Conservation (phyloP, 2,329 filamentous ascomycete genomes). For the Fusarium newnesense region DNA sequence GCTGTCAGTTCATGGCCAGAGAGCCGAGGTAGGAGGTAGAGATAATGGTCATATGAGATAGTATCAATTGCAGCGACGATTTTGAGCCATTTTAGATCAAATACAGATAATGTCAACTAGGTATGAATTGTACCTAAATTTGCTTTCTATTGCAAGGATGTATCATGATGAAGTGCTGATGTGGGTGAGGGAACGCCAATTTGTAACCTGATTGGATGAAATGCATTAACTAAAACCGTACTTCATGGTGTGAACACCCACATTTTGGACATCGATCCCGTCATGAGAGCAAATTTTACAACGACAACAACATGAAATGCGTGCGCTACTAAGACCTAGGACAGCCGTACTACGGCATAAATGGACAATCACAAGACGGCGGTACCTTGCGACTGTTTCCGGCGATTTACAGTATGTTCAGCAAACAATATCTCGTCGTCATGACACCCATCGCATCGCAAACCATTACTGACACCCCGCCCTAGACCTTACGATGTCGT, state of each 20-base stretch:
- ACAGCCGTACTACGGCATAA: constrained; percentile 30
- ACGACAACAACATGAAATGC: constrained; percentile 44
- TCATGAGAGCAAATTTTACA: constrained; percentile 29
- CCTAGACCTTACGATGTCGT: constrained; percentile 85
- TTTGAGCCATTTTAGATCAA: background rate
- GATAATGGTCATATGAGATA: background rate
- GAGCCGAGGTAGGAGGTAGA: constrained; percentile 48
- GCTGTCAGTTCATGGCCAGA: constrained; percentile 89
- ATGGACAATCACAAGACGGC: constrained; percentile 23
- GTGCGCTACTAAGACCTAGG: constrained; percentile 40
- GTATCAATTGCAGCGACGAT: constrained; percentile 14
- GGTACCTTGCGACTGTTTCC: constrained; percentile 48
- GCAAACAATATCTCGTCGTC: background rate
- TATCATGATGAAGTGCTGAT: background rate
- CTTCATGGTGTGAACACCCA: constrained; percentile 1
- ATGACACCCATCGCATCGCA: constrained; percentile 4
- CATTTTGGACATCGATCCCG: constrained; percentile 17
- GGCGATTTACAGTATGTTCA: constrained; percentile 44
- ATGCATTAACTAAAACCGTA: background rate
- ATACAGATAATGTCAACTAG: background rate
- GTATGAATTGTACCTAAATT: background rate
- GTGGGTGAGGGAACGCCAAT: background rate
- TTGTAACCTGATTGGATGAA: constrained; percentile 7
- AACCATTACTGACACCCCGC: constrained; percentile 16
- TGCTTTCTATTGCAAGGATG: background rate